These are phyloP conservation scores for Epichloe uncinata DNA, from an alignment of 2,329 filamentous ascomycete genomes.

Conservation along the genomic window DNA sequence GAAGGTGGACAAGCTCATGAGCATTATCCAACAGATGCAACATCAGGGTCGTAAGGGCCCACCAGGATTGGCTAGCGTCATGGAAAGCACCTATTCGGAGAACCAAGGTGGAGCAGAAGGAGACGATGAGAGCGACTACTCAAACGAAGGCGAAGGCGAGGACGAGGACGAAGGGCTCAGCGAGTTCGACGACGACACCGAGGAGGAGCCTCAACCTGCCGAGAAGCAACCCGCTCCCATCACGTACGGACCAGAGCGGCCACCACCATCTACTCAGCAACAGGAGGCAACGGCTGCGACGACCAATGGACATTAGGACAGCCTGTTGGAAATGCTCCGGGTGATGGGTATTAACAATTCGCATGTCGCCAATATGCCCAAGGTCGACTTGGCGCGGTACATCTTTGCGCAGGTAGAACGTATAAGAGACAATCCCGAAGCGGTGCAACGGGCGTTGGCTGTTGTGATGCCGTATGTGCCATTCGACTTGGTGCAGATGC, in stretches of 20 bases:
- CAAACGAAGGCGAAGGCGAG: constrained; percentile 47
- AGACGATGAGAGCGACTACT: constrained; percentile 47
- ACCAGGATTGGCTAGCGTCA: constrained; percentile 47
- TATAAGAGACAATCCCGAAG: neutral
- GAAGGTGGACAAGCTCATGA: constrained; percentile 85
- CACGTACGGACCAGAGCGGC: constrained; percentile 35
- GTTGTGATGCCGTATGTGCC: neutral
- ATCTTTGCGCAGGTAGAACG: neutral
- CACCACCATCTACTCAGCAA: constrained; percentile 23
- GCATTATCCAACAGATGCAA: constrained; percentile 93
- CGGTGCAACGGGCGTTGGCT: neutral
- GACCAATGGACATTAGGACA: constrained; percentile 31
- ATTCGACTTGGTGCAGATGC: neutral
- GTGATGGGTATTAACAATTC: neutral
- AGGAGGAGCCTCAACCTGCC: constrained; percentile 32
- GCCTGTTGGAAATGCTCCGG: constrained; percentile 4
- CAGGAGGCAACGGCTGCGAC: constrained; percentile 8
- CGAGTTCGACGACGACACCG: constrained; percentile 49
- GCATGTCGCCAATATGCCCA: neutral
- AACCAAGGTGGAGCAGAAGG: constrained; percentile 34
- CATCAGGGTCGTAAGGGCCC: constrained; percentile 72
- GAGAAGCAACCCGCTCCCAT: constrained; percentile 22
- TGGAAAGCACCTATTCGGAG: constrained; percentile 46
- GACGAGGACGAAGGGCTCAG: constrained; percentile 42
- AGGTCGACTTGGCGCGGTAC: neutral